Evolutionary conservation across 73 alveolate species (phyloP), one percentile per base, ranked within the genome.

Genomic region (Uronychia binucleata): DNA sequence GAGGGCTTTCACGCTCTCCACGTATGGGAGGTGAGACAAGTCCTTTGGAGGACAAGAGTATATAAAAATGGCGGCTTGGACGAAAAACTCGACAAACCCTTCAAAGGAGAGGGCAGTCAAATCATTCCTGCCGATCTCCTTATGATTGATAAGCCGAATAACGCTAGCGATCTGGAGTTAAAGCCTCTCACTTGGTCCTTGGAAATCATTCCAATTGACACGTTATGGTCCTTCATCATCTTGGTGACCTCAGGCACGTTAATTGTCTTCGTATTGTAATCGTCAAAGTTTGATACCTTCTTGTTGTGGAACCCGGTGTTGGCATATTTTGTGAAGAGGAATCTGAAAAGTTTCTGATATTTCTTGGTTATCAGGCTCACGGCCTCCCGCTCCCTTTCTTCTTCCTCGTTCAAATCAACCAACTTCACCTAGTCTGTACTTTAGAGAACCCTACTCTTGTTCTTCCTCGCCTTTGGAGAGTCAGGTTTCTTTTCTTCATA

Each of bases 151-250:
- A 5, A 85, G 90, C 77, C 90, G 85, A 5, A 85, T 77, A 29
- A 90, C 34, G 31, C 28, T 34, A 33, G 31, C 46, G 77, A 90
- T 60, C 79, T 90, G 19, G 67, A 46, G 67, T 46, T 46, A 46
- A 46, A 46, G 19, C n/a, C 19, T 46, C 67, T 19, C 26, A 59
- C 79, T 1, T 88, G 77, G 88, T 85, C 89, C 32, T 85, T 30
- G 0, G 76, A 28, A 27, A 81, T 77, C 30, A 93, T 77, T 8
- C 88, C 97, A 19, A 46, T 11, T 46, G 67, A 11, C n/a, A 46
- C 67, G 19, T 46, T 46, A 74, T 93, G 97, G 57, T 93, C 97
- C 87, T 93, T 93, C 30, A 93, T 78, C 79, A 93, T n/a, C 74
- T 90, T 93, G 77, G 78, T 75, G 58, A 90, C 32, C 77, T 82